A percentile compares a stretch with the other conserved stretches of the same genome.
phyloP scores from a whole-genome alignment of 2,329 filamentous ascomycete genomes.

The Talaromyces sp. region DNA sequence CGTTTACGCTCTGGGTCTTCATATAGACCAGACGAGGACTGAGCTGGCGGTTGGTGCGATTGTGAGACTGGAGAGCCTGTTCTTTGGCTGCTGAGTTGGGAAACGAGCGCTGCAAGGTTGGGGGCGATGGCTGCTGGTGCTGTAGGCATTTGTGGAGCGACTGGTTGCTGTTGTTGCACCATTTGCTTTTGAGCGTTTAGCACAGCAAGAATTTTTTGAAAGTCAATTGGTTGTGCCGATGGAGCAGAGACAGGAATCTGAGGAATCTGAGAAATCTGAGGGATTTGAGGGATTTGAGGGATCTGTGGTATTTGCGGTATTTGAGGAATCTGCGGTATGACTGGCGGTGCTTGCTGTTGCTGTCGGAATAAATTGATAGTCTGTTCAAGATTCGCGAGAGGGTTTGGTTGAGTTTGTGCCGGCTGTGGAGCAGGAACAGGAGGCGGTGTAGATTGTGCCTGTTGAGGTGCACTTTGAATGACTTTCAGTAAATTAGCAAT shows the following conservation, averaged over 20 bases:
- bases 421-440: slow-evolving; percentile 29
- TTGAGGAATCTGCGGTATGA: slow-evolving; percentile 27
- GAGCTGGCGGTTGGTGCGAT: slow-evolving; percentile 16
- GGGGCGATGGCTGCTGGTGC: slow-evolving; percentile 30
- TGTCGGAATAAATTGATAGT: slow-evolving; percentile 42
- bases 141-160: slow-evolving; percentile 23
- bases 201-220: slow-evolving; percentile 39
- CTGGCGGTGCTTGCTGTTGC: slow-evolving; percentile 29
- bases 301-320: slow-evolving; percentile 29
- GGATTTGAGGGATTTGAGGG: slow-evolving; percentile 29
- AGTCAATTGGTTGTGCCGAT: slow-evolving; percentile 31
- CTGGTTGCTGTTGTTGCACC: slow-evolving; percentile 25
- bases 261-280: slow-evolving; percentile 24
- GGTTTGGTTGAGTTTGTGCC: slow-evolving; percentile 26
- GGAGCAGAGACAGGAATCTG: slow-evolving; percentile 24
- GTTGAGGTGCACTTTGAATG: slow-evolving; percentile 34
- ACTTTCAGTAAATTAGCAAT: slow-evolving; percentile 42
- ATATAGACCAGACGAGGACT: slow-evolving; percentile 23
- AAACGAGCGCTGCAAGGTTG: slow-evolving; percentile 36
- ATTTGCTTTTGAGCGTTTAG: slow-evolving; percentile 38
- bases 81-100: slow-evolving; percentile 29
- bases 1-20: slow-evolving; percentile 44
- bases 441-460: slow-evolving; percentile 30
- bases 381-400: slow-evolving; percentile 30
- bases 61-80: slow-evolving; percentile 25